Conservation (phyloP, 2,329 filamentous ascomycete genomes). For the Mariannaea sp. region DNA sequence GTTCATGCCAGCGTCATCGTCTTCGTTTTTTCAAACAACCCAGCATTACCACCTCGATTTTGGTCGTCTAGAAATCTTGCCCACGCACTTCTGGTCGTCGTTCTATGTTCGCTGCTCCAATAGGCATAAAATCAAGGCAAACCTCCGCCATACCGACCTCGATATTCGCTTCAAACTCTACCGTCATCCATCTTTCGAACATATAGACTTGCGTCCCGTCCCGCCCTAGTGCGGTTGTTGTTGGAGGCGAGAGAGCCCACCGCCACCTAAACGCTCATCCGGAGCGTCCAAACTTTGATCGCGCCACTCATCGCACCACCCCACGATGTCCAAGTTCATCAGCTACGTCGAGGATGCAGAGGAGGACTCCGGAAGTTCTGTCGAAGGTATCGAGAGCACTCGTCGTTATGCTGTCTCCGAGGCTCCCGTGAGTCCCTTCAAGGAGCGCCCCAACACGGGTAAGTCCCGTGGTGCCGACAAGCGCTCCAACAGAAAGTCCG, state of each 20-base stretch:
- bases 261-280: conserved; percentile 28
- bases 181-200: conserved; percentile 29
- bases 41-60: conserved; percentile 26
- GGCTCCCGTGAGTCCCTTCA: conserved; percentile 49
- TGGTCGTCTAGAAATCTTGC: conserved; percentile 19
- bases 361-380: conserved; percentile 53
- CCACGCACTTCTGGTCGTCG: conserved; percentile 16
- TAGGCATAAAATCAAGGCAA: conserved; percentile 34
- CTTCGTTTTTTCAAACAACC: conserved; percentile 28
- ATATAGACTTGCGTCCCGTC: conserved; percentile 29
- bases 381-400: conserved; percentile 47
- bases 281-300: conserved; percentile 29
- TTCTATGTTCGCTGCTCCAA: conserved; percentile 32
- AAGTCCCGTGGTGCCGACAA: conserved; percentile 52
- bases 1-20: conserved; percentile 37
- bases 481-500: conserved; percentile 42
- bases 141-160: conserved; percentile 32
- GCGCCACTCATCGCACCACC: conserved; percentile 25
- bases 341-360: conserved; percentile 58
- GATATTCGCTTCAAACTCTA: conserved; percentile 17
- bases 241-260: conserved; percentile 32
- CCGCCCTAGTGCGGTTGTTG: conserved; percentile 40
- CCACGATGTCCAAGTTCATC: conserved; percentile 51
- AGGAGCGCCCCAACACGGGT: conserved; percentile 58
- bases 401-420: conserved; percentile 54